Conservation (phyloP, 2,329 filamentous ascomycete species). For the Dryadomyces quercus-mongolicae region DNA sequence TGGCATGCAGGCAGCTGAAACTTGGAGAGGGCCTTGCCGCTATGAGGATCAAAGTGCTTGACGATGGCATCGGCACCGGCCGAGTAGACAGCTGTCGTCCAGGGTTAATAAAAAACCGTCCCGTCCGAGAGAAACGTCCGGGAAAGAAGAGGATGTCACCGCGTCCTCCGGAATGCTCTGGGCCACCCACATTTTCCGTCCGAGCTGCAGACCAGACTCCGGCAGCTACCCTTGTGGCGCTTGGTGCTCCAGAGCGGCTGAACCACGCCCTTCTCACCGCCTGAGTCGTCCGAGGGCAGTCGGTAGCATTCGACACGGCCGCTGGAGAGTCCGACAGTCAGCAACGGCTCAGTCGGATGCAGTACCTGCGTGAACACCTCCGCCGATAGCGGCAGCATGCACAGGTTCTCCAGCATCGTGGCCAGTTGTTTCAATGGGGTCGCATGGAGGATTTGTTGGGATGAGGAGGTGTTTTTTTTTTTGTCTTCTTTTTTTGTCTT, state of each 20-base stretch:
- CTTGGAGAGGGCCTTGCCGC: slow-evolving; percentile 66
- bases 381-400: slow-evolving; percentile 71
- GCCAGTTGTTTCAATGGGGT: not conserved
- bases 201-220: slow-evolving; percentile 63
- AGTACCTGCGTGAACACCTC: slow-evolving; percentile 84
- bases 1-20: slow-evolving; percentile 56
- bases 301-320: slow-evolving; percentile 81
- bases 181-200: slow-evolving; percentile 53
- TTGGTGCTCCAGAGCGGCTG: slow-evolving; percentile 77
- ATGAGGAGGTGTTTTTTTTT: not conserved
- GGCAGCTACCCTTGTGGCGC: slow-evolving; percentile 88
- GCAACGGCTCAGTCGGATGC: slow-evolving; percentile 71
- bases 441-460: not conserved
- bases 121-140: too few relatives aligned
- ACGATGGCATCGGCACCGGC: slow-evolving; percentile 45
- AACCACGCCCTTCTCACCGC: slow-evolving; percentile 59
- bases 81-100: slow-evolving; percentile 44
- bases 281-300: slow-evolving; percentile 44
- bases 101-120: not conserved
- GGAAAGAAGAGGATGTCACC: too few relatives aligned
- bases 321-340: slow-evolving; percentile 73
- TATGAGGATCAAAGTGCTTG: slow-evolving; percentile 40
- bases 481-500: not conserved
- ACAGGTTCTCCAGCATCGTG: slow-evolving; percentile 80
- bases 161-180: not conserved